Conservation (phyloP, 352 stramenopile genomes). For the Globisporangium splendens region DNA sequence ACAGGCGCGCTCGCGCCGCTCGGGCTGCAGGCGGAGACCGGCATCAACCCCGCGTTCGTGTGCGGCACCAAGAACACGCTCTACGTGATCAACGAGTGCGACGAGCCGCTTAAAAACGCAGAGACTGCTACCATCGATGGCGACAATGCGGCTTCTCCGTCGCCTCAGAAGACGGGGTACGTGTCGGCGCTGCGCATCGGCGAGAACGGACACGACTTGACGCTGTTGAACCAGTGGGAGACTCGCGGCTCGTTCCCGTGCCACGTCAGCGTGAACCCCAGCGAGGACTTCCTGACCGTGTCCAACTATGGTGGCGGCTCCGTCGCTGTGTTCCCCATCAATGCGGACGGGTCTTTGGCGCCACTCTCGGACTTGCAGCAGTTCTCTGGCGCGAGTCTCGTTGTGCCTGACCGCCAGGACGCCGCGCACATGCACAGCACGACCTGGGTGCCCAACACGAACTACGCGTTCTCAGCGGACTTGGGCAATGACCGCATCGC, state of each 20-base stretch:
- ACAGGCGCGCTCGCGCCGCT: conserved; percentile 49
- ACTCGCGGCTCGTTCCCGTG: conserved; percentile 54
- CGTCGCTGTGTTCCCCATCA: conserved; percentile 54
- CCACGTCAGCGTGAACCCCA: conserved; percentile 51
- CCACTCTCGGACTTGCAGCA: conserved; percentile 35
- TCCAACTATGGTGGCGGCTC: conserved; percentile 77
- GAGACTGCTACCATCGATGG: too few species aligned
- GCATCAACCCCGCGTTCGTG: conserved; percentile 76
- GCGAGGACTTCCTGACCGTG: conserved; percentile 50
- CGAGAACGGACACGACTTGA: conserved; percentile 28
- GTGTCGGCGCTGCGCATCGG: conserved; percentile 52
- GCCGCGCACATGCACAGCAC: conserved; percentile 75
- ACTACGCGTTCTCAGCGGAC: conserved; percentile 50
- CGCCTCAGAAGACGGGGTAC: conserved; percentile 36
- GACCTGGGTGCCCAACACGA: conserved; percentile 40
- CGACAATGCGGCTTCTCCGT: too few species aligned
- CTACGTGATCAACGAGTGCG: conserved; percentile 73
- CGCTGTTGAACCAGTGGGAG: conserved; percentile 44
- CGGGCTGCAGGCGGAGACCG: conserved; percentile 36
- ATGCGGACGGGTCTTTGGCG: conserved; percentile 47
- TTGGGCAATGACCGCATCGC: conserved; percentile 66
- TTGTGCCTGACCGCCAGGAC: conserved; percentile 61
- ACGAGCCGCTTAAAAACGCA: conserved; percentile 28
- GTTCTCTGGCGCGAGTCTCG: conserved; percentile 43
- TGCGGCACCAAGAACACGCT: conserved; percentile 32